Base-by-base conservation (phyloP, 2,329 filamentous ascomycete genomes). In the Neofusicoccum ribis region DNA sequence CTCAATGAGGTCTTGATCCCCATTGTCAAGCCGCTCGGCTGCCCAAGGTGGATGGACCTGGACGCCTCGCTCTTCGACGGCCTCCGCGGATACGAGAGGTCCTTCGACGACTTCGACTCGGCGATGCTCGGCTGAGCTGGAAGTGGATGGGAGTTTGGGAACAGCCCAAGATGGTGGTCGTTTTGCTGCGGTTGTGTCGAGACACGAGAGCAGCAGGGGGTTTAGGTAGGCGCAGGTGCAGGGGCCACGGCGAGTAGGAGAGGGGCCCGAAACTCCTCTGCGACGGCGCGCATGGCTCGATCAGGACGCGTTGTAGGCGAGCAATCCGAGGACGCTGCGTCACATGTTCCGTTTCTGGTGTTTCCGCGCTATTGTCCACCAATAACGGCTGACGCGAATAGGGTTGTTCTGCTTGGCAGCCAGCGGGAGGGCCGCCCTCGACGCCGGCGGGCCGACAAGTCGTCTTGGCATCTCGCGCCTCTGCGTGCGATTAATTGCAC, bases 401-500 rank as follows among this genome's bases (percentile, higher is more conserved):
- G 41, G 39, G 41, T 15, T 34, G 39, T 36, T 44, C 17, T 12
- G 15, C 56, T 46, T 36, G 56, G 56, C 56, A 9, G 15, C 4
- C 15, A 2, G 4, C 56, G 56, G 56, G 27, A 47, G 5, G 2
- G 43, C 41, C 20, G 56, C 2, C 41, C 31, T 37, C 9, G n/a
- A 20, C 7, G 50, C 61, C 61, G 61, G 17, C 61, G 61, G 61
- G 50, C 61, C 61, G 61, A 64, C 27, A 36, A 44, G 14, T 64
- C 36, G 61, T 31, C 43, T 47, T 50, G 51, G 39, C 61, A 31
- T 41, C 41, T 37, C 41, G 41, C 41, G 37, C 61, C 14, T 64
- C 44, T 64, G 61, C 61, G n/a, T 52, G 27, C 50, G 61, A 64
- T 64, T 56, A 47, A 64, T 64, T 64, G 50, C 61, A 56, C 49